Conservation (phyloP, 176 grass and related monocot genomes). For the Oryza meyeriana region DNA sequence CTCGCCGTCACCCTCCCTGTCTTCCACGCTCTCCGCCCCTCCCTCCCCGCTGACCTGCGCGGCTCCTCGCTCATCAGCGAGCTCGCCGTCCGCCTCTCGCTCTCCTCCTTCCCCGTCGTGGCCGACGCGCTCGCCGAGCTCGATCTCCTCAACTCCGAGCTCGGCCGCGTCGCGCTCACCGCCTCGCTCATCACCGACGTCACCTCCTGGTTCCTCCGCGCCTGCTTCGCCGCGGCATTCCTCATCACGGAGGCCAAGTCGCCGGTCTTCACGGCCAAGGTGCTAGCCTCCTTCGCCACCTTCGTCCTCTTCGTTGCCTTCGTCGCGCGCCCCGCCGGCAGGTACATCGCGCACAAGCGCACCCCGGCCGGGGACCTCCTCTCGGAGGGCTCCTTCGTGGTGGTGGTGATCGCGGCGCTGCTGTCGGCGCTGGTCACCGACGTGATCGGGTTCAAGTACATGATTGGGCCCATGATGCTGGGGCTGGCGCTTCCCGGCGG, state of each 20-base stretch:
- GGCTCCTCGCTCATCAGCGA: conserved; percentile 39
- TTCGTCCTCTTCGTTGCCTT: conserved; percentile 42
- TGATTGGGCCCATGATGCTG: conserved; percentile 66
- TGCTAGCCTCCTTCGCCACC: conserved; percentile 33
- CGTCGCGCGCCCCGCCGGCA: conserved; percentile 36
- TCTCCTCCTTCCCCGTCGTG: conserved; percentile 72
- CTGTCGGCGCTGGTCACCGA: conserved; percentile 60
- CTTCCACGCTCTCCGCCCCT: conserved; percentile 24
- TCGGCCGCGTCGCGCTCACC: conserved; percentile 69
- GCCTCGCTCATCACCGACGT: conserved; percentile 75
- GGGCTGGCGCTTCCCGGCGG: conserved; percentile 65
- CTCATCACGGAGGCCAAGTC: conserved; percentile 28
- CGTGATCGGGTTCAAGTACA: conserved; percentile 59
- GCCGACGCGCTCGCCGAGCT: conserved; percentile 64
- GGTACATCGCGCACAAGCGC: conserved; percentile 38
- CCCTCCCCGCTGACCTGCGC: conserved; percentile 44
- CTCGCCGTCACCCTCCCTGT: conserved; percentile 34
- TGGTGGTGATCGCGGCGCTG: conserved; percentile 48
- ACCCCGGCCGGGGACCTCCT: conserved; percentile 38
- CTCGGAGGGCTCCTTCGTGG: conserved; percentile 53
- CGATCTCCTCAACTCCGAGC: conserved; percentile 83
- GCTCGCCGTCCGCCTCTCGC: conserved; percentile 49
- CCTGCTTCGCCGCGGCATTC: conserved; percentile 2
- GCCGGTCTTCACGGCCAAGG: conserved; percentile 7
- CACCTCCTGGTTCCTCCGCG: conserved; percentile 49